Evolutionary conservation across 2,329 filamentous ascomycete genomes (phyloP).

Genomic region (Aspergillus fructus): DNA sequence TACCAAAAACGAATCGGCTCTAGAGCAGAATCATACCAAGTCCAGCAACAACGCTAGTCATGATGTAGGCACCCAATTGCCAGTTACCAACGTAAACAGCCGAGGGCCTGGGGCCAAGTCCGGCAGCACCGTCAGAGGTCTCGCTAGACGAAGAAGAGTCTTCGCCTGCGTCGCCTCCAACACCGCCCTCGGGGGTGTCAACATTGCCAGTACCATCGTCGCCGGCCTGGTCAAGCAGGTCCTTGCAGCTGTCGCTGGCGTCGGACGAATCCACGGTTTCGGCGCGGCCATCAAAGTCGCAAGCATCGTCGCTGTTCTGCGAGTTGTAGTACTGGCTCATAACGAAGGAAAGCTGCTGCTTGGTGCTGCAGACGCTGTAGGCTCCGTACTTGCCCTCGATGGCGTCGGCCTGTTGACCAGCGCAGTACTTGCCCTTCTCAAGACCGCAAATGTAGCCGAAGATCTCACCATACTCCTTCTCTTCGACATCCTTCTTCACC

Average conservation of each 20-base stretch:
- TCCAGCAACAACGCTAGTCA: constrained; percentile 44
- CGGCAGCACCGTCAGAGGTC: constrained; percentile 35
- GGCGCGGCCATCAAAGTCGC: constrained; percentile 47
- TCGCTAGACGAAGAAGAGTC: constrained; percentile 19
- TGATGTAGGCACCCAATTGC: constrained; percentile 45
- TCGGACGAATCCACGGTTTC: constrained; percentile 32
- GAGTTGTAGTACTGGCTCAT: constrained; percentile 48
- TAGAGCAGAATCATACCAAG: constrained; percentile 51
- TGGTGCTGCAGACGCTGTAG: constrained; percentile 48
- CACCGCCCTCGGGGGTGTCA: constrained; percentile 33
- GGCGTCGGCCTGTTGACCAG: constrained; percentile 40
- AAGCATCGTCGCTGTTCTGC: constrained; percentile 36
- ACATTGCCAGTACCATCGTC: constrained; percentile 41
- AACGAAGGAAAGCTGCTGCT: constrained; percentile 48
- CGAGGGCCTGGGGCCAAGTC: constrained; percentile 28
- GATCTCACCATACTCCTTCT: constrained; percentile 58
- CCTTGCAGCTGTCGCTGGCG: constrained; percentile 34
- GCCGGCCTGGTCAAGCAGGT: constrained; percentile 41
- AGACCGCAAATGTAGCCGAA: constrained; percentile 58
- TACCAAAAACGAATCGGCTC: constrained; percentile 5
- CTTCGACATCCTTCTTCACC: constrained; percentile 57
- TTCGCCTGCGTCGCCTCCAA: constrained; percentile 16
- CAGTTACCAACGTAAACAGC: constrained; percentile 40
- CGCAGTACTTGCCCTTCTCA: constrained; percentile 31
- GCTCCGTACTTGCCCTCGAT: constrained; percentile 47